Evolutionary conservation across 345 rosid species (phyloP), one percentile per base, ranked within the genome.

Genomic region (Eucalyptus erythrocorys): DNA sequence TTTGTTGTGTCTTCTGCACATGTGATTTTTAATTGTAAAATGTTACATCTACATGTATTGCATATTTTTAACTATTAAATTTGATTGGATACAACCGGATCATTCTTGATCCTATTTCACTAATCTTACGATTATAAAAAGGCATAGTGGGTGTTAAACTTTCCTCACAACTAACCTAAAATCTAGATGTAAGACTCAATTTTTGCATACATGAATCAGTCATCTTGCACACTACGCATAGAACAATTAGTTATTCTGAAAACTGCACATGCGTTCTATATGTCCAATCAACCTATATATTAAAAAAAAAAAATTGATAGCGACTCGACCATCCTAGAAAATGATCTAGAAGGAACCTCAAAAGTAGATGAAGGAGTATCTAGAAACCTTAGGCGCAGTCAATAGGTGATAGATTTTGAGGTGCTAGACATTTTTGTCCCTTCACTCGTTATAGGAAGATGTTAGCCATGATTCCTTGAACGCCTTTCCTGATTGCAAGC

Each of bases 81-180:
- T 51, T 61, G n/a, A n/a, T n/a, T 13, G 4, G 21, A 7, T n/a
- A n/a, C 0, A 0, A n/a, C 3, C 3, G 3, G 76, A 3, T n/a
- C 76, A 64, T 64, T n/a, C 76, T 15, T 14, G 21, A 34, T 64
- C 76, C 40, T 7, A 64, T 64, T 64, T 64, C 1, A 5, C 37
- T 64, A n/a, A 64, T n/a, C 76, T n/a, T 64, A 13, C 16, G 5
- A n/a, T n/a, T 64, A 13, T 32, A n/a, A 13, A 64, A n/a, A 14
- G 9, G 71, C 5, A 64, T 64, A 1, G 2, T n/a, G 76, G 9
- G 37, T n/a, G 2, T n/a, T 64, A 6, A 64, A 34, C 76, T 64
- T 64, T 64, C 37, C 76, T 64, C 76, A 7, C 5, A 8, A 4
- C 76, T 7, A 64, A 64, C 76, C 76, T n/a, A 64, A n/a, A 64